Conservation (phyloP, 768 basidiomycete genomes). For the Hemileccinum rubropunctum region DNA sequence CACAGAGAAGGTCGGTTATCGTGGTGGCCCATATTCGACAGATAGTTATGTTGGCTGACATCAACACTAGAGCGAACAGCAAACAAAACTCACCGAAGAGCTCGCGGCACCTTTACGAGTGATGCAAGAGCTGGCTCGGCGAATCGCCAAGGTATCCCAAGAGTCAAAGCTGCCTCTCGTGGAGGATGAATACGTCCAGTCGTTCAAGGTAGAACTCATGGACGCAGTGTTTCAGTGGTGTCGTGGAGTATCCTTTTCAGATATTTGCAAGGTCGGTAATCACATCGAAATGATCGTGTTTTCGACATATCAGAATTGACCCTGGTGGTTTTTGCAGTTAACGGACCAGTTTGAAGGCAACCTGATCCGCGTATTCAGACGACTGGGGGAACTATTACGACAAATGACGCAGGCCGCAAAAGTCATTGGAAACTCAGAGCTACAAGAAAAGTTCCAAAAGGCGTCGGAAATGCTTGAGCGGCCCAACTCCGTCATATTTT, state of each 20-base stretch:
- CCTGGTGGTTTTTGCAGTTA: slow-evolving; percentile 47
- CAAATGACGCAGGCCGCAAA: slow-evolving; percentile 97
- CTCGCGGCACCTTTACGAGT: slow-evolving; percentile 87
- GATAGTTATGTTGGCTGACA: background rate
- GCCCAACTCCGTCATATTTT: slow-evolving; percentile 92
- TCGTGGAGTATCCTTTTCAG: slow-evolving; percentile 93
- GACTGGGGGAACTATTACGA: slow-evolving; percentile 88
- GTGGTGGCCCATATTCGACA: background rate
- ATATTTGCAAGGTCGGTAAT: slow-evolving; percentile 85
- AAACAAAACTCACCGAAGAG: slow-evolving; percentile 87
- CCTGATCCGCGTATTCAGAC: slow-evolving; percentile 92
- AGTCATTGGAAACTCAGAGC: slow-evolving; percentile 92
- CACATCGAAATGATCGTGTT: background rate
- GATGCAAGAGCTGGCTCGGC: slow-evolving; percentile 93
- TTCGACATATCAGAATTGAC: slow-evolving; percentile 1
- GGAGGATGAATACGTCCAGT: slow-evolving; percentile 93
- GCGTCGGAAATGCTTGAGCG: slow-evolving; percentile 90
- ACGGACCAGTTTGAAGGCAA: slow-evolving; percentile 97
- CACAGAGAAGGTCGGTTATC: slow-evolving; percentile 75
- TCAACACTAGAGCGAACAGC: slow-evolving; percentile 69
- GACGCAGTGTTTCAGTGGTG: slow-evolving; percentile 98
- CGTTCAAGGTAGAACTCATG: slow-evolving; percentile 99
- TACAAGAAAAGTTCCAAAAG: slow-evolving; percentile 92
- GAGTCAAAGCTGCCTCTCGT: slow-evolving; percentile 88
- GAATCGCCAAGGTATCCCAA: slow-evolving; percentile 95